A percentile compares a stretch with the other conserved stretches of the same genome.
Evolutionary conservation across 768 basidiomycete species (phyloP).

Genomic region (Lyophyllum atratum): DNA sequence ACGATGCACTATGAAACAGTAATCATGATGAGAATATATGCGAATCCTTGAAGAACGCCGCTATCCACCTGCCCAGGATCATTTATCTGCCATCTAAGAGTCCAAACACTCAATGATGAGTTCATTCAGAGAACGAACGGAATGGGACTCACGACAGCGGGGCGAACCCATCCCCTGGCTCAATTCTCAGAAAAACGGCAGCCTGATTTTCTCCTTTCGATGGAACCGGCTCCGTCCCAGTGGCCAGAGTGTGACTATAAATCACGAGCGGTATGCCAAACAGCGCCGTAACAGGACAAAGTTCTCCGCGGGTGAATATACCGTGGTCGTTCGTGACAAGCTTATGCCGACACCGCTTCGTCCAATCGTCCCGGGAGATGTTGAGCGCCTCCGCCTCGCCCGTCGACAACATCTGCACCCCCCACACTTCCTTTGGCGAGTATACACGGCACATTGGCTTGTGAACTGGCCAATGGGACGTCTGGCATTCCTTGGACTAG

Average conservation of each 20-base stretch:
- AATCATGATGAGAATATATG: neutral
- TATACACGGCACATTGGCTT: conserved; percentile 4
- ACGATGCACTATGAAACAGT: conserved; percentile 12
- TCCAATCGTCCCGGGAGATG: neutral
- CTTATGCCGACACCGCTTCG: conserved; percentile 2
- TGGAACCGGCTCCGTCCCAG: neutral
- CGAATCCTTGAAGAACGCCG: neutral
- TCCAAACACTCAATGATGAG: too few species aligned
- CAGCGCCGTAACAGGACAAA: conserved; percentile 16
- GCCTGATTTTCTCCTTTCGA: neutral
- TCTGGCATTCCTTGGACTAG: conserved; percentile 16
- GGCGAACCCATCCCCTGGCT: neutral
- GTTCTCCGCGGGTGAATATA: conserved; percentile 17
- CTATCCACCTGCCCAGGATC: conserved; percentile 5
- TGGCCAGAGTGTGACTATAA: neutral
- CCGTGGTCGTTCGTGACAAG: conserved; percentile 6
- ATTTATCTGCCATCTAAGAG: neutral
- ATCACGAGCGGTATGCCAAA: conserved; percentile 11
- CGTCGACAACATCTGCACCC: neutral
- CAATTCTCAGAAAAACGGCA: neutral
- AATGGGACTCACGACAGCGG: neutral
- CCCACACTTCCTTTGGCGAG: neutral
- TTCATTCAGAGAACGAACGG: too few species aligned
- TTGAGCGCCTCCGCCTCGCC: neutral
- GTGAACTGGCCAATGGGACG: conserved; percentile 10